Evolutionary conservation across 768 basidiomycete species (phyloP), one percentile per base, ranked within the genome.

Genomic region (Chalciporus chontae): DNA sequence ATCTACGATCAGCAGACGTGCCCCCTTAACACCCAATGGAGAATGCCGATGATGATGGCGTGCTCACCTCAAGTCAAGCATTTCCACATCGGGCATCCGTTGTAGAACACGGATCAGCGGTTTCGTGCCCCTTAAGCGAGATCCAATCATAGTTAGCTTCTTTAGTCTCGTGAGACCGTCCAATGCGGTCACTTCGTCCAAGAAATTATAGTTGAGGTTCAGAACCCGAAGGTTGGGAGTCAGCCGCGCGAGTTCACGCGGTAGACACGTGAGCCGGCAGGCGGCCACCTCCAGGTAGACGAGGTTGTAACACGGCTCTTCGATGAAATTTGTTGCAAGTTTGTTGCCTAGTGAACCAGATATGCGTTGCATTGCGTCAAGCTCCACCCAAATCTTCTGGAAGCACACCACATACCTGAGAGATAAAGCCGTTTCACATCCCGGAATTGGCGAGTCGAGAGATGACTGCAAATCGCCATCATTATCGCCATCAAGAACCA

Each of bases 191-290:
- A 81, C 70, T 70, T 89, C 84, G 59, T 93, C 83, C 66, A 98
- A 65, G 69, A 94, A 97, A 69, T 98, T 98, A 76, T 96, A 95
- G 76, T 98, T 95, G 57, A 97, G 80, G 75, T 97, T 97, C 70
- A 98, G 73, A 52, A 85, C 85, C 47, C 93, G 84, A 61, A 97
- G 70, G 68, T 94, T 96, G 27, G 96, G 95, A 42, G 84, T 72
- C 48, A 88, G 69, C 40, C 63, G 63, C 46, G 78, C 77, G 57
- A 96, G 73, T 37, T 80, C 77, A 57, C 67, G 60, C n/a, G 94
- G 94, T 43, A 96, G 80, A 47, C 59, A 59, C 31, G 81, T 84
- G 54, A 98, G 73, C 53, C 88, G 80, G 67, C 96, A 97, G 23
- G 77, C 88, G 15, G 94, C 94, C 40, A 89, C 74, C 71, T 99